Evolutionary conservation across 495 filamentous ascomycete genomes (phyloP), one percentile per base, ranked within the genome.

Genomic region (Podospora pseudopauciseta): DNA sequence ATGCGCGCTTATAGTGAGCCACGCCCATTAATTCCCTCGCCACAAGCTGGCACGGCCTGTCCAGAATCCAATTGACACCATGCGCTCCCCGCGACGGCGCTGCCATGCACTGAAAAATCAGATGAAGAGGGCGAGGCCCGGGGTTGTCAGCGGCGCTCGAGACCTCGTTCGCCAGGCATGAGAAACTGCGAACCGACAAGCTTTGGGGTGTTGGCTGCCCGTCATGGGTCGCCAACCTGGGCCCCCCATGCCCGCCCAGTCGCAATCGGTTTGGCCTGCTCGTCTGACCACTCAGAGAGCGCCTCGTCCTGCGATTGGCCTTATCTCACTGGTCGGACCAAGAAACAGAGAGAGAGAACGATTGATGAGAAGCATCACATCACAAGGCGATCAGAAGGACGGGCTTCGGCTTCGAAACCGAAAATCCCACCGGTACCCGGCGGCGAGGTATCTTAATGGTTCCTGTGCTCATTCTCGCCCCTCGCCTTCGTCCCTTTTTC

Each of bases 171-270:
- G 30, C 60, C 60, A 65, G 69, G 61, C 61, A 65, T 18, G 20
- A 18, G 61, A 63, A 63, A 63, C 61, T 60, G 64, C 56, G 27
- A 67, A 71, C 60, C 54, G 60, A 72, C 73, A 73, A 74, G 74
- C 75, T 74, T 71, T 77, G 70, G 15, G 30, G 49, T 20, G 59
- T 71, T 61, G 63, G 60, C 44, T 39, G 67, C 71, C 67, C 68
- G 73, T 71, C 73, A 72, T 73, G 73, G 65, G 56, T 56, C 59
- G 63, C 59, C 66, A 60, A 59, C 64, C 64, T 66, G 70, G 68
- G 68, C 59, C n/a, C 68, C 63, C 70, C 75, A 70, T 72, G 73
- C 32, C 32, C 49, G 64, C 34, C 60, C 27, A 54, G 65, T 68
- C 62, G 61, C 67, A 67, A 58, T 49, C 39, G 39, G 39, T 49